Conservation (phyloP, 768 basidiomycete species). For the Pleurotus ostreatus region DNA sequence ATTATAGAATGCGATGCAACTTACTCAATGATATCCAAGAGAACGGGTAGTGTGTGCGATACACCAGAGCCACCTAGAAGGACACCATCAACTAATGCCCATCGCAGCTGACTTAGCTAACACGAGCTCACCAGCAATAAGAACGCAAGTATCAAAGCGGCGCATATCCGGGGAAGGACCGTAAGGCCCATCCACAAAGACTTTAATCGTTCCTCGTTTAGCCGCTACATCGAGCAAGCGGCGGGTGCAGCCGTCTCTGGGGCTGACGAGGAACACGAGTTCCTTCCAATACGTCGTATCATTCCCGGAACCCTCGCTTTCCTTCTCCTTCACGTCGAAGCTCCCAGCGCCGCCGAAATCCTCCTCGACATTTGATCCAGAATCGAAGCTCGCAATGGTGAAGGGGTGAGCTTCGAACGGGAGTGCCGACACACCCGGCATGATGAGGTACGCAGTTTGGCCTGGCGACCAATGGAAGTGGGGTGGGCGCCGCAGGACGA, state of each 20-base stretch:
- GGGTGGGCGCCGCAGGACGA: slow-evolving; percentile 33
- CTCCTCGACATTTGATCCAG: background rate
- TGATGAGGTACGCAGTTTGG: slow-evolving; percentile 42
- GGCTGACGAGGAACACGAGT: slow-evolving; percentile 5
- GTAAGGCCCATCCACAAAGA: slow-evolving; percentile 3
- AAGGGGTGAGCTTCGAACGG: slow-evolving; percentile 50
- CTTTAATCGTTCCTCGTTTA: background rate
- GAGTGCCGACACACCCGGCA: slow-evolving; percentile 38
- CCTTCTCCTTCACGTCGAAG: background rate
- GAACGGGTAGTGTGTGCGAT: slow-evolving; percentile 40
- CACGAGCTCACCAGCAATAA: slow-evolving; percentile 1
- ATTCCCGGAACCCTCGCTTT: background rate
- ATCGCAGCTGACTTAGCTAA: background rate
- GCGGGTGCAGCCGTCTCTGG: background rate
- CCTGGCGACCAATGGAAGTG: slow-evolving; percentile 44
- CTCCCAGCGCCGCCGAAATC: background rate
- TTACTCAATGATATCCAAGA: slow-evolving; percentile 39
- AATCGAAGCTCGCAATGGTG: slow-evolving; percentile 39
- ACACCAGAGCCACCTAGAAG: slow-evolving; percentile 38
- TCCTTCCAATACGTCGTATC: slow-evolving; percentile 2
- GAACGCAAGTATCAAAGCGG: slow-evolving; percentile 5
- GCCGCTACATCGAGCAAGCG: background rate
- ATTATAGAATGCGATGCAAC: slow-evolving; percentile 9
- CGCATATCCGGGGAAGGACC: background rate
- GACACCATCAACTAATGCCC: background rate